A percentile compares a stretch with the other conserved stretches of the same genome.
Conservation (phyloP, 345 rosid genomes). For the Camelina neglecta region DNA sequence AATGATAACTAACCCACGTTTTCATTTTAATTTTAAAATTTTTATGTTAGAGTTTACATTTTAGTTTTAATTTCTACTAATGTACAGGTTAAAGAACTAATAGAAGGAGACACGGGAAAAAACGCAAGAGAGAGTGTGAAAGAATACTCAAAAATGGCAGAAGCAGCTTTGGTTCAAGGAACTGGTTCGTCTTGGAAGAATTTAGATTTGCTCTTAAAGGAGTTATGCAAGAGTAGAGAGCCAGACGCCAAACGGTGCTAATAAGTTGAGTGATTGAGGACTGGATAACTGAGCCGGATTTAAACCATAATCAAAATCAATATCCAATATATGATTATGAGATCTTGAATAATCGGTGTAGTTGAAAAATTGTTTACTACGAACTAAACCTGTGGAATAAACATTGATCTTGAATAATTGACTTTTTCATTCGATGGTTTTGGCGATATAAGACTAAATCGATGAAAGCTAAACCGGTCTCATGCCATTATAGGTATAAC, state of each 20-base stretch:
- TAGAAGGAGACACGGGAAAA: conserved; percentile 69
- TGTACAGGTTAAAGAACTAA: conserved; percentile 55
- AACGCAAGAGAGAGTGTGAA: conserved; percentile 51
- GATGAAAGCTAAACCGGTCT: too few species aligned
- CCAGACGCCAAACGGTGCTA: neutral
- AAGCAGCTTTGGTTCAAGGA: conserved; percentile 52
- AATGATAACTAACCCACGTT: neutral
- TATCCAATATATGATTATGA: conserved; percentile 3
- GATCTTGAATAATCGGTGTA: neutral
- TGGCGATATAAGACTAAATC: too few species aligned
- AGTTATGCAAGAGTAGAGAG: conserved; percentile 35
- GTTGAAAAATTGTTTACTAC: neutral
- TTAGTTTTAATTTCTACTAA: neutral
- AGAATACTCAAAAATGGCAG: conserved; percentile 54
- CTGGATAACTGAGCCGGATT: neutral
- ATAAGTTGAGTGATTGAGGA: neutral
- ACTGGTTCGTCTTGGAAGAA: conserved; percentile 70
- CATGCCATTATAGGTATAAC: too few species aligned
- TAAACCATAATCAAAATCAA: neutral
- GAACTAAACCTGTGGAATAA: neutral
- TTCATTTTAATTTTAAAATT: neutral
- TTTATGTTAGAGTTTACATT: too few species aligned
- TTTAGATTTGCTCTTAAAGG: conserved; percentile 51
- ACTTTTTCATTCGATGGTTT: too few species aligned
- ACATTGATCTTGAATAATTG: too few species aligned